Conservation (phyloP, 1,284 basidiomycete genomes). For the Apiotrichum brassicae region DNA sequence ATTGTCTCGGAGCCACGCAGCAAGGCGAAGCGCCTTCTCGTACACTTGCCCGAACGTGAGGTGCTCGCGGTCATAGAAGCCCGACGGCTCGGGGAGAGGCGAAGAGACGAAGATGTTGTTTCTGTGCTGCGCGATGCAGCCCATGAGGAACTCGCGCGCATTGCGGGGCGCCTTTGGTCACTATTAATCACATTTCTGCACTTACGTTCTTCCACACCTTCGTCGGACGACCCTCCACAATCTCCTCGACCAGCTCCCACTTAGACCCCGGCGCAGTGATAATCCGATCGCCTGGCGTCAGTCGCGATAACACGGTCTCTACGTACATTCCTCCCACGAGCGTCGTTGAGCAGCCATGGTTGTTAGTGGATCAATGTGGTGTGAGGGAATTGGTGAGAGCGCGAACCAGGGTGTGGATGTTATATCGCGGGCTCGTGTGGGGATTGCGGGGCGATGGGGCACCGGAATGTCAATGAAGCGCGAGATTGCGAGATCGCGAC, state of each 20-base stretch:
- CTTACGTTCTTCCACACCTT: constrained; percentile 38
- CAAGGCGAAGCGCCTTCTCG: constrained; percentile 12
- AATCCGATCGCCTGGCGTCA: constrained; percentile 14
- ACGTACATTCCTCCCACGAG: not conserved
- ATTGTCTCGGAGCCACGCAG: constrained; percentile 24
- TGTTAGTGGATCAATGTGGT: no score
- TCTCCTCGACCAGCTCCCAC: constrained; percentile 30
- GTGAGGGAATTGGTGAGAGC: no score
- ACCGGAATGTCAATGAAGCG: no score
- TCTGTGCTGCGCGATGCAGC: not conserved
- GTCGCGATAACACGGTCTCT: not conserved
- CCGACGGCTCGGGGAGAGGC: not conserved
- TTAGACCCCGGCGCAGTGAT: constrained; percentile 26
- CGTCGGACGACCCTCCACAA: constrained; percentile 22
- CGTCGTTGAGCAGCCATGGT: not conserved
- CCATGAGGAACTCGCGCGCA: not conserved
- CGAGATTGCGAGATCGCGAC: no score
- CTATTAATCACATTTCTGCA: not conserved
- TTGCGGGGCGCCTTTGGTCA: not conserved
- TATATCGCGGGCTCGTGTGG: no score
- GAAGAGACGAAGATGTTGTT: not conserved
- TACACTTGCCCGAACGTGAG: constrained; percentile 25
- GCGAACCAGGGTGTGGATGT: no score
- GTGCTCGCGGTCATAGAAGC: not conserved
- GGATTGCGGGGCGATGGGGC: no score